Evolutionary conservation across 2,329 filamentous ascomycete genomes (phyloP).

Genomic region (Pestalotiopsis sp.): DNA sequence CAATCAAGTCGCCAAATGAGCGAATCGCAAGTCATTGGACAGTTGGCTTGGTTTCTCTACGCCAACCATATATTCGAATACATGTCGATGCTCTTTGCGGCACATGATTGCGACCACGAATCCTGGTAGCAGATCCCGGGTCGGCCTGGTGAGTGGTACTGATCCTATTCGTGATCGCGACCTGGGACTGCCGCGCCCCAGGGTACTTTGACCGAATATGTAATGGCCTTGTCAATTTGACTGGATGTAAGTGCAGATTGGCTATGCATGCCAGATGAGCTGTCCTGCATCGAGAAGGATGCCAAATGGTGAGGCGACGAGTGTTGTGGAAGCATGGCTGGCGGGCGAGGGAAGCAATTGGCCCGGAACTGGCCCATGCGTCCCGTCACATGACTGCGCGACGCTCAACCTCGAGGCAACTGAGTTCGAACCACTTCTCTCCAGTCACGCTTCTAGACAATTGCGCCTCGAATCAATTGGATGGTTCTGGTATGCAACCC

Average conservation of each 20-base stretch:
- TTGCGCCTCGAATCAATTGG: conserved; percentile 24
- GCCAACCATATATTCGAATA: background rate
- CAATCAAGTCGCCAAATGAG: background rate
- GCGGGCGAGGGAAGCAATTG: conserved; percentile 8
- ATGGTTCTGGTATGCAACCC: conserved; percentile 17
- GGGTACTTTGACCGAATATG: background rate
- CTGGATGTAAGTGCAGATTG: background rate
- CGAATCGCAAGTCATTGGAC: background rate
- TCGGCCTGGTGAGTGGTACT: background rate
- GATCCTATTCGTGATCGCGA: background rate
- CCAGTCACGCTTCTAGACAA: conserved; percentile 11
- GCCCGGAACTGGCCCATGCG: conserved; percentile 9
- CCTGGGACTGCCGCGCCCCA: background rate
- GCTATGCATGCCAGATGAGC: conserved; percentile 11
- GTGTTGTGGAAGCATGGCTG: background rate
- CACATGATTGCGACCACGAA: background rate
- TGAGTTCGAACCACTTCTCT: conserved; percentile 4
- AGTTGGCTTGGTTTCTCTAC: background rate
- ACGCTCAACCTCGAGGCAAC: background rate
- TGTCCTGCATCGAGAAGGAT: background rate
- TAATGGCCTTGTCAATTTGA: background rate
- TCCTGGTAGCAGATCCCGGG: background rate
- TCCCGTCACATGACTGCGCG: conserved; percentile 13
- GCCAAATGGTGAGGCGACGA: conserved; percentile 10
- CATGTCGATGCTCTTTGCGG: background rate